Evolutionary conservation across 2,329 filamentous ascomycete genomes (phyloP).

Genomic region (Trichoderma breve): DNA sequence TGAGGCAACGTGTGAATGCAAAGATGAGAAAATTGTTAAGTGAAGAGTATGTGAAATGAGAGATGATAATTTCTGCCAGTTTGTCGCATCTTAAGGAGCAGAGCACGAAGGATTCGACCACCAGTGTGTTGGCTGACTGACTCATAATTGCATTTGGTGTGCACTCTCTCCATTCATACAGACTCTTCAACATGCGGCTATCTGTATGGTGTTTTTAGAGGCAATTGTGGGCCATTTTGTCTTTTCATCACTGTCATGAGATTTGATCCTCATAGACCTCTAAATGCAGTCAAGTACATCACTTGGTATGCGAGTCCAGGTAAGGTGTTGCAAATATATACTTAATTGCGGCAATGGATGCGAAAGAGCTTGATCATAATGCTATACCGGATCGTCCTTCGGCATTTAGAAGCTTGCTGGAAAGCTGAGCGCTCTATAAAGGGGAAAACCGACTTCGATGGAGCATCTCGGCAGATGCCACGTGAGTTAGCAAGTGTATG

Average conservation of each 20-base stretch:
- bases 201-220: too few species aligned
- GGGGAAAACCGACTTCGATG: background rate
- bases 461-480: background rate
- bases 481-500: background rate
- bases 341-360: background rate
- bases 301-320: background rate
- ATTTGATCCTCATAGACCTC: background rate
- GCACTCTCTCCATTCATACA: background rate
- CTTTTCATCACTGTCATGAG: background rate
- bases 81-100: background rate
- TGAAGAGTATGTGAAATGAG: background rate
- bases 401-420: background rate
- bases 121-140: background rate
- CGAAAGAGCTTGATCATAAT: background rate
- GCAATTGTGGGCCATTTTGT: background rate
- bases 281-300: background rate
- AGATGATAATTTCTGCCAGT: background rate
- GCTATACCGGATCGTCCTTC: background rate
- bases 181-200: background rate
- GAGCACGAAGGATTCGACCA: background rate
- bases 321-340: background rate
- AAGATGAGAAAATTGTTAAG: background rate
- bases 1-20: accelerated
- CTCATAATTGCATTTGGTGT: background rate
- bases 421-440: background rate